Evolutionary conservation across 2,329 filamentous ascomycete species (phyloP), one percentile per base, ranked within the genome.

Genomic region (Colletotrichum caudatum): DNA sequence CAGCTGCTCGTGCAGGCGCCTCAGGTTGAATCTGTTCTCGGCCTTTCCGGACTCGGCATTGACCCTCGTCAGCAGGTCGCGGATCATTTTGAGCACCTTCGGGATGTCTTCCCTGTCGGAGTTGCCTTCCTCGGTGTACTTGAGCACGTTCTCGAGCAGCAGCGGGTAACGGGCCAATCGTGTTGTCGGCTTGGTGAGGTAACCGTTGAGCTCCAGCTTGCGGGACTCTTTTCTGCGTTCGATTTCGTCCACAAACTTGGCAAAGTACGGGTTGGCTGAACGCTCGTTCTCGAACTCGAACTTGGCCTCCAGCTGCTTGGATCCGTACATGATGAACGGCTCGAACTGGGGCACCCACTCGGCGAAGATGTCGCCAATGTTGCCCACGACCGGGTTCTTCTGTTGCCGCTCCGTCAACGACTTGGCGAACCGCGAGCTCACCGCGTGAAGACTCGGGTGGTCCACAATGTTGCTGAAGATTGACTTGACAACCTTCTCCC

Each of bases 261-360:
- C 86, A 80, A 99, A 99, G 51, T 89, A 89, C 1, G 91, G 89
- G 77, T 99, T 99, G 68, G 91, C 89, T 20, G 93, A 92, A 76
- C 96, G 94, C 83, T 99, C 96, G 77, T 96, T 96, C 82, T 99
- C 96, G 79, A 98, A 99, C 79, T 98, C 96, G 78, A 95, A 98
- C 81, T 99, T 98, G 76, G 93, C 96, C 80, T 97, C 97, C 58
- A 99, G 85, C 81, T 99, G 96, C 79, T 95, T 97, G 51, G 95
- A 93, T 78, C 96, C 96, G 78, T 99, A 99, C 78, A 93, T 91
- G 79, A 99, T 98, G 79, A 99, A 99, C 0, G 96, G 96, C 76
- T 95, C 93, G 78, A 99, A 99, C 75, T 93, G 92, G 12, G 95
- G 94, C 16, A 95, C 95, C 78, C 91, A 97, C 79, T 97, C 93